Evolutionary conservation across 768 basidiomycete genomes (phyloP).

Genomic region (Floccularia luteovirens): DNA sequence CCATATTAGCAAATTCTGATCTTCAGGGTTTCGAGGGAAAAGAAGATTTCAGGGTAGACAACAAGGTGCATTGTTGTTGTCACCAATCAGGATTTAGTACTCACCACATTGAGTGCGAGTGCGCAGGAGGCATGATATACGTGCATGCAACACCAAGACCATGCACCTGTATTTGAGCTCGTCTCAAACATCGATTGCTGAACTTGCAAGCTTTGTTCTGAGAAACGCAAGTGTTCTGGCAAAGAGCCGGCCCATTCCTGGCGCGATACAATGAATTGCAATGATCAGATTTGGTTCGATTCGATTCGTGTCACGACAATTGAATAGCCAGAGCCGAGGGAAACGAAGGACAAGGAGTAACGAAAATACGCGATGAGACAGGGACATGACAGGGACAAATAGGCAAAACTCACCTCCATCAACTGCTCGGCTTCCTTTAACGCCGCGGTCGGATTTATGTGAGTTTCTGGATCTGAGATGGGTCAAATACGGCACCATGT

Average conservation of each 20-base stretch:
- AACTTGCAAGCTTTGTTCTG: constrained; percentile 57
- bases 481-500: too few species aligned
- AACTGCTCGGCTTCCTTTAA: constrained; percentile 35
- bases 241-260: constrained; percentile 63
- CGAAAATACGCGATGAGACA: constrained; percentile 1
- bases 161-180: constrained; percentile 68
- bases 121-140: constrained; percentile 61
- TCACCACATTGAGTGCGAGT: constrained; percentile 57
- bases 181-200: constrained; percentile 78
- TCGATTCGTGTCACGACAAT: not conserved
- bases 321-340: not conserved
- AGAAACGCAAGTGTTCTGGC: constrained; percentile 67
- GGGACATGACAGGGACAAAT: not conserved
- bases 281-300: too few species aligned
- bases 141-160: constrained; percentile 78
- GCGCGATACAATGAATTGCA: not conserved
- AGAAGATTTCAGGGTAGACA: too few species aligned
- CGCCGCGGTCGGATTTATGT: constrained; percentile 23
- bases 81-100: constrained; percentile 16
- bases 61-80: too few species aligned
- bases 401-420: constrained; percentile 27
- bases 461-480: constrained; percentile 27
- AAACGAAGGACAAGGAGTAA: not conserved
- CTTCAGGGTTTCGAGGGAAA: not conserved
- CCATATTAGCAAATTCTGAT: not conserved